These are phyloP conservation scores for Lentithecium fluviatile DNA, from an alignment of 495 filamentous ascomycete genomes.

Conservation along the genomic window DNA sequence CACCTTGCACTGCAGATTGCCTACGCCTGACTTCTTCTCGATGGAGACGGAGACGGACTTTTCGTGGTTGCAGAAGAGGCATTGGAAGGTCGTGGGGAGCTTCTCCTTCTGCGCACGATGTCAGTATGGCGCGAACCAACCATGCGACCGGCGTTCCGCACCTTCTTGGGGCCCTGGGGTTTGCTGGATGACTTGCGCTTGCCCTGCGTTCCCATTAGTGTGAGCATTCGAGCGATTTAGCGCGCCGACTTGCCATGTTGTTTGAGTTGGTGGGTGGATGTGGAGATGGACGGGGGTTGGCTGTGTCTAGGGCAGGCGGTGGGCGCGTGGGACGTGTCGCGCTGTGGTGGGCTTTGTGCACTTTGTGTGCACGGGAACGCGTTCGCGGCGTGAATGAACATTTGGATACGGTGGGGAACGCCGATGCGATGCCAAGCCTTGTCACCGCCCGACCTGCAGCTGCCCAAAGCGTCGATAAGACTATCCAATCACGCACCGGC, in stretches of 20 bases:
- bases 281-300: neutral
- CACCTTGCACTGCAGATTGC: conserved; percentile 80
- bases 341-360: neutral
- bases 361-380: neutral
- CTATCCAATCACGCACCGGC: conserved; percentile 16
- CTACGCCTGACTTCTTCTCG: conserved; percentile 86
- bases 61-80: conserved; percentile 97
- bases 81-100: conserved; percentile 85
- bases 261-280: neutral
- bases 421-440: neutral
- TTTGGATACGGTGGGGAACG: neutral
- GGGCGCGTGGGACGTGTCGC: too few relatives aligned
- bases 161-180: conserved; percentile 82
- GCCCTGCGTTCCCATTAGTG: conserved; percentile 47
- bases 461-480: conserved; percentile 28
- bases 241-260: conserved; percentile 7
- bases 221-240: neutral
- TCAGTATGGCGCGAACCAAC: neutral
- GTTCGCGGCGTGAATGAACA: neutral
- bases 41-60: conserved; percentile 83
- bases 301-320: neutral
- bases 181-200: conserved; percentile 89
- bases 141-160: conserved; percentile 37
- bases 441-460: conserved; percentile 8
- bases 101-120: conserved; percentile 67